A percentile compares a stretch with the other conserved stretches of the same genome.
Evolutionary conservation across 768 basidiomycete species (phyloP).

Genomic region (Artomyces pyxidatus): DNA sequence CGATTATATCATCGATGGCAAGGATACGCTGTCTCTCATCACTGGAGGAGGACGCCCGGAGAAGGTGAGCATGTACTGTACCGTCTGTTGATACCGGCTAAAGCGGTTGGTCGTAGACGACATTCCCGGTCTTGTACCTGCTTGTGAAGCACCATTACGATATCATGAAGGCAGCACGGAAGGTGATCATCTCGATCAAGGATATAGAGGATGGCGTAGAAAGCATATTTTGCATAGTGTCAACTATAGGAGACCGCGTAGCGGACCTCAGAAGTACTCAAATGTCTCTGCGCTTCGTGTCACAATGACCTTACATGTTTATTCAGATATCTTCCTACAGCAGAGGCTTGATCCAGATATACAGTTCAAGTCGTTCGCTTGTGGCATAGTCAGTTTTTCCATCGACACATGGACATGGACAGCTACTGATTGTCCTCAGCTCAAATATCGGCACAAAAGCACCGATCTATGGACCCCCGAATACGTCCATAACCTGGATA

Average conservation of each 20-base stretch:
- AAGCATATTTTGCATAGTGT: background rate
- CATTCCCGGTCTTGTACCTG: conserved; percentile 5
- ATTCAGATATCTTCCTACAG: conserved; percentile 16
- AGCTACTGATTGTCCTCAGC: conserved; percentile 2
- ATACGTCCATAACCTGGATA: background rate
- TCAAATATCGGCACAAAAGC: background rate
- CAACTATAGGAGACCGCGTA: background rate
- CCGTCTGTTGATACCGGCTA: conserved; percentile 20
- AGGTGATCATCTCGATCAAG: background rate
- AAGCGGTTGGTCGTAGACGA: conserved; percentile 23
- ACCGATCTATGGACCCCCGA: background rate
- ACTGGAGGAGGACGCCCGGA: conserved; percentile 22
- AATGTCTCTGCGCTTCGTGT: background rate
- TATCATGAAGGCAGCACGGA: background rate
- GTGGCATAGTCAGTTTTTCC: conserved; percentile 13
- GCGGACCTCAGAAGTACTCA: background rate
- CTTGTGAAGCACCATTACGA: conserved; percentile 8
- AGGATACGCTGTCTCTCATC: conserved; percentile 21
- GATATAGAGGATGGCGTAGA: background rate
- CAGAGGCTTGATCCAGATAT: conserved; percentile 13
- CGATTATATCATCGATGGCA: conserved; percentile 22
- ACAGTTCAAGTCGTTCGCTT: conserved; percentile 18
- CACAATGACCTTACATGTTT: too few species aligned
- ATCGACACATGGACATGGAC: background rate
- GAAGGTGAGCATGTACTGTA: conserved; percentile 19